A percentile compares a stretch with the other conserved stretches of the same genome.
These are phyloP conservation scores for Chenopodium quinoa DNA, from an alignment of 148 eudicot species.

Conservation along the genomic window DNA sequence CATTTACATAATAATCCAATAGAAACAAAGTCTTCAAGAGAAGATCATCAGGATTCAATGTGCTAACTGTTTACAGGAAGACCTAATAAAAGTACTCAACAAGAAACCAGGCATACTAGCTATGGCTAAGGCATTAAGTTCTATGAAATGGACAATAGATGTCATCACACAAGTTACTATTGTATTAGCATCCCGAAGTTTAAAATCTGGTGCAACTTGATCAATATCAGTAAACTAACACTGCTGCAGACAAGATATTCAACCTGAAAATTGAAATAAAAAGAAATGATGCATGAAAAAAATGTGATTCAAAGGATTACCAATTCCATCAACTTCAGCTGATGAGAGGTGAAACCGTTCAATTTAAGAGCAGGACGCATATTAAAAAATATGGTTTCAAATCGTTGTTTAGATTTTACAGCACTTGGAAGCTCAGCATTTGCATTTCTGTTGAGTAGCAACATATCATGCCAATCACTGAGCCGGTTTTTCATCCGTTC, in stretches of 20 bases:
- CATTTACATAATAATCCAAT: neutral
- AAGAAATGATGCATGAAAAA: slow-evolving; percentile 1
- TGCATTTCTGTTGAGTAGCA: slow-evolving; percentile 41
- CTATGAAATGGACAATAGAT: neutral
- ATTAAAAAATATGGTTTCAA: slow-evolving; percentile 69
- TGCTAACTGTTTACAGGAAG: neutral
- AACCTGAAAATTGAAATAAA: neutral
- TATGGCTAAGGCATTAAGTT: neutral
- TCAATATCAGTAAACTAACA: neutral
- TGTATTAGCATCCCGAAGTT: neutral
- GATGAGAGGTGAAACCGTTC: slow-evolving; percentile 78
- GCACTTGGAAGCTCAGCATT: slow-evolving; percentile 38
- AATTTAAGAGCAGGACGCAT: slow-evolving; percentile 75
- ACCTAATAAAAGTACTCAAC: neutral
- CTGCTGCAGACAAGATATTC: neutral
- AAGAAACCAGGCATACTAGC: neutral
- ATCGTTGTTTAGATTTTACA: slow-evolving; percentile 40
- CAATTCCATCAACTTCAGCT: slow-evolving; percentile 76
- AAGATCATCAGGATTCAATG: neutral
- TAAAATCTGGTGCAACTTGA: neutral
- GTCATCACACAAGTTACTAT: neutral
- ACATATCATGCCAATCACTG: slow-evolving; percentile 63
- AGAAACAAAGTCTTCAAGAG: neutral
- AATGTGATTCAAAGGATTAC: slow-evolving; percentile 41
- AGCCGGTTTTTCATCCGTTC: slow-evolving; percentile 76